Percentiles rank a stretch among this genome's conserved stretches.
phyloP scores from a whole-genome alignment of 1,284 basidiomycete species.

The Trametes polyzona region DNA sequence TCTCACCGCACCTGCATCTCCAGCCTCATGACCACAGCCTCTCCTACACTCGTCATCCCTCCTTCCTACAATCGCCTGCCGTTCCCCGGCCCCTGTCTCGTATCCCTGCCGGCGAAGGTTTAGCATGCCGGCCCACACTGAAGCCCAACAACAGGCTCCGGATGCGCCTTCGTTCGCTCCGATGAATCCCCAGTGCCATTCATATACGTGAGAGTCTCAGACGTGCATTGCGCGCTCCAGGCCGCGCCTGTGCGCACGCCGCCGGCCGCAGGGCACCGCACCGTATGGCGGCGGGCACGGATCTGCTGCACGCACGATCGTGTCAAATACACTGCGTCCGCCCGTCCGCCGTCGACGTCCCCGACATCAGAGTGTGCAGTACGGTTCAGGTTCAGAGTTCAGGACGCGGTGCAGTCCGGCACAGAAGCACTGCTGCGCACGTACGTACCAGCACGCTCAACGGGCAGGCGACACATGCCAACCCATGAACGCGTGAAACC shows the following conservation, averaged over 20 bases:
- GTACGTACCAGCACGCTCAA: too few species aligned
- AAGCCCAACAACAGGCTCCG: constrained; percentile 1
- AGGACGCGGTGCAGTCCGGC: too few species aligned
- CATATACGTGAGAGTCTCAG: constrained; percentile 11
- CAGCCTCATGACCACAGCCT: background rate
- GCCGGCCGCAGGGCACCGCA: background rate
- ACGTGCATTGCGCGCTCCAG: background rate
- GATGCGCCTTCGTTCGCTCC: constrained; percentile 11
- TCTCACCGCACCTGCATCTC: background rate
- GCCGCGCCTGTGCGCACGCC: background rate
- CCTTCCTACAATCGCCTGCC: too few species aligned
- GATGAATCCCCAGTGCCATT: constrained; percentile 13
- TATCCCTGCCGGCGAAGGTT: constrained; percentile 9
- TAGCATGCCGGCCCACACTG: background rate
- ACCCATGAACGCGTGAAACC: too few species aligned
- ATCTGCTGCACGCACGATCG: constrained; percentile 10
- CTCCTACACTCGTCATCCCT: background rate
- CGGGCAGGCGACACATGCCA: too few species aligned
- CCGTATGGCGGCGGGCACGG: background rate
- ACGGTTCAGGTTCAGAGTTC: too few species aligned
- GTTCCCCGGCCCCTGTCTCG: too few species aligned
- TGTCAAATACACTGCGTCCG: background rate
- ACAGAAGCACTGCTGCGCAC: too few species aligned
- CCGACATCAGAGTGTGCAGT: too few species aligned
- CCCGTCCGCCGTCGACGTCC: too few species aligned